Evolutionary conservation across 805 yeast genomes (phyloP), one percentile per base, ranked within the genome.

Genomic region (Candida schatavii): DNA sequence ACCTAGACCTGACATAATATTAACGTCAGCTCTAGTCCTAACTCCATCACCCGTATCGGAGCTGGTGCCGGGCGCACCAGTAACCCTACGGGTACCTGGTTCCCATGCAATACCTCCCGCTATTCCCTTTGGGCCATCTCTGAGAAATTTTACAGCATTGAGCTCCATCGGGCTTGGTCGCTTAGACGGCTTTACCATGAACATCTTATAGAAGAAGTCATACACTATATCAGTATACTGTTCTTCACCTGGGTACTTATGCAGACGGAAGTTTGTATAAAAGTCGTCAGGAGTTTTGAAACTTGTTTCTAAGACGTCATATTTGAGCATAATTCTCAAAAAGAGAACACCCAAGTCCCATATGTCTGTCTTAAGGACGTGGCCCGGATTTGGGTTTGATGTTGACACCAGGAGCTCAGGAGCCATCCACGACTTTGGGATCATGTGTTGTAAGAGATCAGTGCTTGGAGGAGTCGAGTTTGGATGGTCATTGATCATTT

Each of bases 261-360:
- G 45, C 3, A 44, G 43, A 2, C 47, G 37, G 32, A 67, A 66
- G 11, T 51, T 48, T 6, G 46, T 50, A 35, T 52, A 44, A 37
- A 70, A 68, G 7, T 55, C 62, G 19, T 74, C 77, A 9, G 77
- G 71, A 0, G 78, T 64, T 1, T 75, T 67, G 36, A 78, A 81
- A 2, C 70, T 64, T 0, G 95, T 91, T 34, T 75, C 68, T 3
- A 87, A 70, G 57, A 83, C 67, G 47, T 85, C 80, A 14, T 81
- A 72, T 29, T 61, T 62, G 9, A 67, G 42, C 72, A 70, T 68
- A 3, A 70, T 52, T 21, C 67, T 50, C 43, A 63, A 43, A 49
- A 91, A 83, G 5, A 85, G 59, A 0, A 87, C 87, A 5, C 97
- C 99, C 30, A 89, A 64, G 55, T 86, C 86, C 98, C 98, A 93